Evolutionary conservation across 2,329 filamentous ascomycete species (phyloP).

Genomic region (Penicillium sp.): DNA sequence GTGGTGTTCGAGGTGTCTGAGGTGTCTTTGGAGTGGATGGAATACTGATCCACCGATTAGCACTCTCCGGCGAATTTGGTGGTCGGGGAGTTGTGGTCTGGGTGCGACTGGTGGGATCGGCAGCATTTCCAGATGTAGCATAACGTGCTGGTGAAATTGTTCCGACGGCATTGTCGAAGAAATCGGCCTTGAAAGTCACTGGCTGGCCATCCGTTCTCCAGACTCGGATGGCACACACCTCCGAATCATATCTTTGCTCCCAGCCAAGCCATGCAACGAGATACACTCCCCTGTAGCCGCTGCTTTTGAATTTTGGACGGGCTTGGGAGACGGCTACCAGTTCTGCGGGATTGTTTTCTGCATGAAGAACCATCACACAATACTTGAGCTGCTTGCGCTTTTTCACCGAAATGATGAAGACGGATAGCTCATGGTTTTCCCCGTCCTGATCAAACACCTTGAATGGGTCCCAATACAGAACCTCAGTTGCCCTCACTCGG

Average conservation of each 20-base stretch:
- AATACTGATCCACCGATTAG: too few species aligned
- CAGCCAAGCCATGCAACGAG: slow-evolving; percentile 13
- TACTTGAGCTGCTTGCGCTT: background rate
- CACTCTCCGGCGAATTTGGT: too few species aligned
- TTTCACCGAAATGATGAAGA: slow-evolving; percentile 5
- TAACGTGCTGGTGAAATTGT: too few species aligned
- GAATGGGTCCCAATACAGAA: slow-evolving; percentile 1
- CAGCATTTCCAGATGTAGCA: too few species aligned
- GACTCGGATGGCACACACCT: slow-evolving; percentile 10
- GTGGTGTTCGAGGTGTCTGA: too few species aligned
- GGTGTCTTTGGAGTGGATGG: too few species aligned
- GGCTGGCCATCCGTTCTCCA: background rate
- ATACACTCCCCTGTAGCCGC: slow-evolving; percentile 4
- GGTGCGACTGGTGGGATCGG: too few species aligned
- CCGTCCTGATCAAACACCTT: slow-evolving; percentile 19
- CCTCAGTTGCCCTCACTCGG: background rate
- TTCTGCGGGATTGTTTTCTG: background rate
- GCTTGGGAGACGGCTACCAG: background rate
- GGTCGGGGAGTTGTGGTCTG: too few species aligned
- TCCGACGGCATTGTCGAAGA: too few species aligned
- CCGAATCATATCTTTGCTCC: slow-evolving; percentile 4
- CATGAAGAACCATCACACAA: background rate
- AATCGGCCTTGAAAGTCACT: too few species aligned
- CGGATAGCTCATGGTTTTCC: slow-evolving; percentile 9
- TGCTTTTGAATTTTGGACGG: background rate